Conservation (phyloP, 352 stramenopile genomes). For the Globisporangium cederbergense region DNA sequence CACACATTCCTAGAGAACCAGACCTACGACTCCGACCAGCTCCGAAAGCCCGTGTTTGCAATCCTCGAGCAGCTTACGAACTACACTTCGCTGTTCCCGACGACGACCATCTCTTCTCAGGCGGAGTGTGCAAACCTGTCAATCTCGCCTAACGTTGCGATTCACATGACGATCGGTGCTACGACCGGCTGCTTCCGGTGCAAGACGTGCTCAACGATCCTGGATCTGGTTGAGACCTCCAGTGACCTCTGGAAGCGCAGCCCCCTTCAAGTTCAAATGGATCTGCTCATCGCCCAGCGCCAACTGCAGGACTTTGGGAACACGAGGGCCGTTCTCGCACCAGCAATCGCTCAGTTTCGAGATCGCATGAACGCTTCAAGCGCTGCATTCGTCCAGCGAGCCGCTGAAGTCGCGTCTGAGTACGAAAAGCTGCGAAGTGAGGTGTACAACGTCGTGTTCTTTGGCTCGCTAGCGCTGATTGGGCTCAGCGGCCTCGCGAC, state of each 20-base stretch:
- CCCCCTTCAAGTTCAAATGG: conserved; percentile 52
- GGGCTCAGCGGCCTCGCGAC: conserved; percentile 28
- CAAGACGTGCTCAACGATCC: conserved; percentile 43
- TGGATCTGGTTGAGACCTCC: conserved; percentile 26
- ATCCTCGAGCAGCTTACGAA: conserved; percentile 31
- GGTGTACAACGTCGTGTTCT: conserved; percentile 25
- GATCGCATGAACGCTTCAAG: conserved; percentile 30
- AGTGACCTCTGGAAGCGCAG: conserved; percentile 38
- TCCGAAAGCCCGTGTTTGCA: conserved; percentile 40
- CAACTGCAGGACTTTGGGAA: conserved; percentile 40
- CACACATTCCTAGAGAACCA: conserved; percentile 53
- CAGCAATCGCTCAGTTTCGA: conserved; percentile 29
- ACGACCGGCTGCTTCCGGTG: conserved; percentile 63
- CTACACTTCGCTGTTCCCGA: conserved; percentile 53
- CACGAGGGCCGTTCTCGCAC: conserved; percentile 18
- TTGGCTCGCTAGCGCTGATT: conserved; percentile 29
- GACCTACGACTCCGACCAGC: conserved; percentile 26
- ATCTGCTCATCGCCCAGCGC: conserved; percentile 39
- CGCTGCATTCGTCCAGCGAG: conserved; percentile 14
- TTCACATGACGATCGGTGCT: conserved; percentile 53
- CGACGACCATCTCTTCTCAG: conserved; percentile 22
- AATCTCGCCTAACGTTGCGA: conserved; percentile 39
- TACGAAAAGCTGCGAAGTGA: conserved; percentile 31
- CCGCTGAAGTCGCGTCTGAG: conserved; percentile 13
- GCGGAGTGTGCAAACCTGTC: conserved; percentile 41